phyloP scores from a whole-genome alignment of 306 rosid genomes.

The Ziziphus jujuba region DNA sequence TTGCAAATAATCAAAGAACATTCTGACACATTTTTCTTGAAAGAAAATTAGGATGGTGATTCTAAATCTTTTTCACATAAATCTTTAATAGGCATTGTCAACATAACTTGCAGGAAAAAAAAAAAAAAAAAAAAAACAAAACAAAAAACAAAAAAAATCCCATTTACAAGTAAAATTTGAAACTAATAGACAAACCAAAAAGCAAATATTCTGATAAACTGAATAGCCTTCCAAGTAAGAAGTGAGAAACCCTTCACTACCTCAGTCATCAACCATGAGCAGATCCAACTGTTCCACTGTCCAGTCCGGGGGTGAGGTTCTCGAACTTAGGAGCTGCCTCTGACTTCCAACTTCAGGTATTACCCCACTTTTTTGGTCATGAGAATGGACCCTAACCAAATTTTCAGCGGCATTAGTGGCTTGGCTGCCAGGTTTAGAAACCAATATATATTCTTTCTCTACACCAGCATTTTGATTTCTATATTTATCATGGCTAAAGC shows the following conservation, averaged over 20 bases:
- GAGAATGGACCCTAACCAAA: slow-evolving; percentile 11
- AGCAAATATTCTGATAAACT: not conserved
- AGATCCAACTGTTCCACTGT: slow-evolving; percentile 87
- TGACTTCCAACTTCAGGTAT: slow-evolving; percentile 17
- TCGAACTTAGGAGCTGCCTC: slow-evolving; percentile 26
- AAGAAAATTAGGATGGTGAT: no score
- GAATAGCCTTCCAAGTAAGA: not conserved
- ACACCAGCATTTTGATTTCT: slow-evolving; percentile 18
- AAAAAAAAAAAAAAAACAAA: no score
- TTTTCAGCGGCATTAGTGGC: slow-evolving; percentile 26
- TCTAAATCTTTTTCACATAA: no score
- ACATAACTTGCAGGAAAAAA: no score
- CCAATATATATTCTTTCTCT: slow-evolving; percentile 30
- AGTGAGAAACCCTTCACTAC: not conserved
- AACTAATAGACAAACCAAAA: no score
- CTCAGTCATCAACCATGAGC: slow-evolving; percentile 68
- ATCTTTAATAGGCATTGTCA: no score
- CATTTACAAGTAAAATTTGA: no score
- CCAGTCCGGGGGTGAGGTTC: slow-evolving; percentile 54
- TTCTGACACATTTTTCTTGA: no score
- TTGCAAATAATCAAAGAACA: no score
- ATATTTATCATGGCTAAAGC: slow-evolving; percentile 19
- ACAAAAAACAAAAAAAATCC: no score
- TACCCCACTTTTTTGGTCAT: slow-evolving; percentile 25
- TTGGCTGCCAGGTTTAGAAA: not conserved